Conservation (phyloP, 1,284 basidiomycete genomes). For the Rhodotorula sp. region DNA sequence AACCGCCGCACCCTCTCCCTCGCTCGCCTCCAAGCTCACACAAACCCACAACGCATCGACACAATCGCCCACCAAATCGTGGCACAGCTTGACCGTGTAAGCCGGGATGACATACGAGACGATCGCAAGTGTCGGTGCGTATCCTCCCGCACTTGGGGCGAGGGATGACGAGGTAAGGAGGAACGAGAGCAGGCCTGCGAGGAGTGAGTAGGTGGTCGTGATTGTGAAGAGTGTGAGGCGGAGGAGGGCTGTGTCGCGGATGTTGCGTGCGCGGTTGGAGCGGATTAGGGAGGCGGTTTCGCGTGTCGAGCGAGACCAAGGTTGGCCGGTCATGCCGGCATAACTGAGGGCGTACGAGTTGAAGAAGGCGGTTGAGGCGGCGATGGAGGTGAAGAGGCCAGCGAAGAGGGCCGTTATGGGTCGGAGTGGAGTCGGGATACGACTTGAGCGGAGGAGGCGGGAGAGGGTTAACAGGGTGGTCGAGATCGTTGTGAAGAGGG, state of each 20-base stretch:
- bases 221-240: slow-evolving; percentile 69
- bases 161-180: slow-evolving; percentile 46
- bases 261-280: slow-evolving; percentile 38
- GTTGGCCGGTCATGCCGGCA: slow-evolving; percentile 33
- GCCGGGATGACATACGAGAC: slow-evolving; percentile 30
- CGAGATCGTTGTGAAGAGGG: slow-evolving; percentile 28
- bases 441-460: slow-evolving; percentile 1
- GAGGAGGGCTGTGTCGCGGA: slow-evolving; percentile 50
- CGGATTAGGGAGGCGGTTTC: slow-evolving; percentile 19
- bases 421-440: slow-evolving; percentile 5
- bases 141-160: background rate
- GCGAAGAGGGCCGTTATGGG: slow-evolving; percentile 16
- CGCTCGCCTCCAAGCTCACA: background rate
- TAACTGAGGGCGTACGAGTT: slow-evolving; percentile 28
- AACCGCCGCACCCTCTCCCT: background rate
- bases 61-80: slow-evolving; percentile 24
- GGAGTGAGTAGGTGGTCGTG: slow-evolving; percentile 68
- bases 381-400: slow-evolving; percentile 14
- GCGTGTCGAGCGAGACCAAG: slow-evolving; percentile 3
- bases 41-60: slow-evolving; percentile 29
- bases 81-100: slow-evolving; percentile 32
- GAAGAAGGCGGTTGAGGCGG: slow-evolving; percentile 22
- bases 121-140: slow-evolving; percentile 22
- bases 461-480: background rate
- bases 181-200: slow-evolving; percentile 44